Conservation (phyloP, 257 asterid species). For the Misopates orontium region DNA sequence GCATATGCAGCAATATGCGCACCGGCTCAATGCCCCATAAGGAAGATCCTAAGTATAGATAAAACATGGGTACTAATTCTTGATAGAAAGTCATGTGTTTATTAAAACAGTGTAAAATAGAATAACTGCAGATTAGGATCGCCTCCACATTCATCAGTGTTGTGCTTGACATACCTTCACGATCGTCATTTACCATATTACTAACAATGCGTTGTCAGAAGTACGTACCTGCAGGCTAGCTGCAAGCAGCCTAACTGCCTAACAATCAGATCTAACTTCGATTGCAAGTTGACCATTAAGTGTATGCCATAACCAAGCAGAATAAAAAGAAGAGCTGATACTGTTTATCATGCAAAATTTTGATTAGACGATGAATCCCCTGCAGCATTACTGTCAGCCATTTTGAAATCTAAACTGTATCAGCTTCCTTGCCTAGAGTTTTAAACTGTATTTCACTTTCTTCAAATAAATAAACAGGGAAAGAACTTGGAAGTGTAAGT, state of each 20-base stretch:
- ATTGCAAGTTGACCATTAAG: background rate
- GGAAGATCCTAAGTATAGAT: conserved; percentile 53
- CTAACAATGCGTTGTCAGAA: conserved; percentile 95
- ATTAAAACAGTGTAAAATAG: background rate
- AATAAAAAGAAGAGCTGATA: conserved; percentile 15
- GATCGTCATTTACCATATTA: conserved; percentile 92
- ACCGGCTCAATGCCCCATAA: conserved; percentile 99
- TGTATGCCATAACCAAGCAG: conserved; percentile 1
- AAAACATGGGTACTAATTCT: background rate
- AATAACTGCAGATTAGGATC: conserved; percentile 75
- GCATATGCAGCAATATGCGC: conserved; percentile 94
- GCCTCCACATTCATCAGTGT: conserved; percentile 92
- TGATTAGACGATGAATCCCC: background rate
- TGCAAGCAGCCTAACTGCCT: no score
- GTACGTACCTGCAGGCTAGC: conserved; percentile 72
- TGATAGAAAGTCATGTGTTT: conserved; percentile 17
- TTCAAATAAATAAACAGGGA: no score
- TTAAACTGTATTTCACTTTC: no score
- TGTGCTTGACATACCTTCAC: conserved; percentile 87
- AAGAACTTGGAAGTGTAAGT: no score
- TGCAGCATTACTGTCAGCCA: background rate
- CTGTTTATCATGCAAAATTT: background rate
- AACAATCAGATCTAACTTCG: conserved; percentile 23
- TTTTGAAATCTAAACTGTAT: background rate
- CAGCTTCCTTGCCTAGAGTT: no score